A percentile compares a stretch with the other conserved stretches of the same genome.
phyloP scores from a whole-genome alignment of 441 rosid species.

The Populus hybrid region DNA sequence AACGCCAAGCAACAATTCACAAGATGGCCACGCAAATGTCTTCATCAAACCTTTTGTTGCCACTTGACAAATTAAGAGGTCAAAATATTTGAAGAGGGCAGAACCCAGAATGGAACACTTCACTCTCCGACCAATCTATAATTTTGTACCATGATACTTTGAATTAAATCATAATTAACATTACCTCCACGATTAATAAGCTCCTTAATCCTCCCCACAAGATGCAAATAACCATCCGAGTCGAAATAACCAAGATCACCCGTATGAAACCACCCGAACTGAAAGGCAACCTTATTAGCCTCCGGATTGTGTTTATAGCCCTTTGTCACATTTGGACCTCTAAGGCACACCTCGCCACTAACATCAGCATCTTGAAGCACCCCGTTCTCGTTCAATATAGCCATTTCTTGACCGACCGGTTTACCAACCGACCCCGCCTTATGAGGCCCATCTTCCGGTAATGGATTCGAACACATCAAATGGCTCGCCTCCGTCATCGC shows the following conservation, averaged over 20 bases:
- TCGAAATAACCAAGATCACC: constrained; percentile 76
- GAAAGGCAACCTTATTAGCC: constrained; percentile 67
- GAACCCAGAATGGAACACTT: too few relatives aligned
- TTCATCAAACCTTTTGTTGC: too few relatives aligned
- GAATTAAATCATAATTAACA: not conserved
- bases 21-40: too few relatives aligned
- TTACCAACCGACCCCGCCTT: constrained; percentile 88
- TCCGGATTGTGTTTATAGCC: constrained; percentile 86
- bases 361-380: constrained; percentile 34
- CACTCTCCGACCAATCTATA: too few relatives aligned
- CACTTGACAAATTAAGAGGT: too few relatives aligned
- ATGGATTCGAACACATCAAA: constrained; percentile 73
- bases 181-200: constrained; percentile 92
- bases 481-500: constrained; percentile 92
- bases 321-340: constrained; percentile 75
- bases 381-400: constrained; percentile 67
- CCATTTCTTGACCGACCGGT: constrained; percentile 83
- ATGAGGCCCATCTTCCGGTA: constrained; percentile 72
- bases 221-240: constrained; percentile 70
- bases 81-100: too few relatives aligned
- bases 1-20: too few relatives aligned
- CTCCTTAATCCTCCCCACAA: constrained; percentile 91
- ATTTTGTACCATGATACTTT: too few relatives aligned
- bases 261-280: constrained; percentile 88
- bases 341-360: constrained; percentile 74